Evolutionary conservation across 2,329 filamentous ascomycete genomes (phyloP).

Genomic region (Parafenestella ontariensis): DNA sequence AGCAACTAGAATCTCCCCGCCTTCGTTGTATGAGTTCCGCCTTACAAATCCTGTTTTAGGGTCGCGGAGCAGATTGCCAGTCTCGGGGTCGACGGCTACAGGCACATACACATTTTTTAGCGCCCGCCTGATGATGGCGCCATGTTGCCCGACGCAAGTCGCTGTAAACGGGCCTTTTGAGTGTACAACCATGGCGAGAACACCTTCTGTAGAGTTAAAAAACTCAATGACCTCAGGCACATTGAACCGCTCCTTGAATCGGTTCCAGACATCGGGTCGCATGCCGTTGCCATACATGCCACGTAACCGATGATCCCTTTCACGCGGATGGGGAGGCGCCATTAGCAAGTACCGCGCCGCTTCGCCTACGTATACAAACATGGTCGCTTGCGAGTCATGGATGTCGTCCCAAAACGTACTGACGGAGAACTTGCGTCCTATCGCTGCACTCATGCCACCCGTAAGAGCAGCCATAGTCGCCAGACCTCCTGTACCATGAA

Average conservation of each 20-base stretch:
- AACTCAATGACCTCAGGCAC: constrained; percentile 72
- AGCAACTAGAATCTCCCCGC: constrained; percentile 76
- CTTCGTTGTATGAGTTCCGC: constrained; percentile 67
- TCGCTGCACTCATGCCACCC: constrained; percentile 58
- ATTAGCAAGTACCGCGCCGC: constrained; percentile 75
- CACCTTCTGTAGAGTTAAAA: constrained; percentile 77
- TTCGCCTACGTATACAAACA: constrained; percentile 80
- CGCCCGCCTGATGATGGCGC: constrained; percentile 62
- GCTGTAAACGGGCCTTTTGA: constrained; percentile 62
- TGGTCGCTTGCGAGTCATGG: constrained; percentile 69
- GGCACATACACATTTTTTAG: constrained; percentile 66
- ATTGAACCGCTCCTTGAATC: constrained; percentile 68
- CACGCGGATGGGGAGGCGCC: constrained; percentile 66
- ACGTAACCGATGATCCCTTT: constrained; percentile 64
- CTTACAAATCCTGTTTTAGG: constrained; percentile 70
- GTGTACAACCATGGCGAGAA: constrained; percentile 64
- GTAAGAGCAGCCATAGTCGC: constrained; percentile 59
- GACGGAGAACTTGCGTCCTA: constrained; percentile 71
- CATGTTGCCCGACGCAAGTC: constrained; percentile 73
- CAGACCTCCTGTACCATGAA: constrained; percentile 75
- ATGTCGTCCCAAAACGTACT: constrained; percentile 75
- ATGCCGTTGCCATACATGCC: constrained; percentile 71
- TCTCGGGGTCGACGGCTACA: constrained; percentile 71
- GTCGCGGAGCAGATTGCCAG: constrained; percentile 70
- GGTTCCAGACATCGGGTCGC: constrained; percentile 70